These are phyloP conservation scores for Lasiodiplodia gonubiensis DNA, from an alignment of 2,329 filamentous ascomycete genomes.

Conservation along the genomic window DNA sequence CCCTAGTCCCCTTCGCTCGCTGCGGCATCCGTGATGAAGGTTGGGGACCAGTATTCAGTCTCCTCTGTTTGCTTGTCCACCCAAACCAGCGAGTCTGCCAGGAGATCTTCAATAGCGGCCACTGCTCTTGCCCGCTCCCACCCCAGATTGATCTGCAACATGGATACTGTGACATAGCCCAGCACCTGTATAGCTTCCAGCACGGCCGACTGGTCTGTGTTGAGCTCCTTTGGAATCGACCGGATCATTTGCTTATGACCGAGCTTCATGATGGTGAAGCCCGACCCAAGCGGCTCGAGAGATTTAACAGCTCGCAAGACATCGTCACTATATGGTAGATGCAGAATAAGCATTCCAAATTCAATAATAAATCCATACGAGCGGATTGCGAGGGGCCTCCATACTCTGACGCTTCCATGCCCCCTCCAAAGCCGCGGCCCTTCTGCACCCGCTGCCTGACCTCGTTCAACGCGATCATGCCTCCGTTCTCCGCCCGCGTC, in stretches of 20 bases:
- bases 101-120: slow-evolving; percentile 87
- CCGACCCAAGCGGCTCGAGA: slow-evolving; percentile 83
- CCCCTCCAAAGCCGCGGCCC: slow-evolving; percentile 74
- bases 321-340: slow-evolving; percentile 70
- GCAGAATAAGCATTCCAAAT: slow-evolving; percentile 6
- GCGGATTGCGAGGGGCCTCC: slow-evolving; percentile 35
- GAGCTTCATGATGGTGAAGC: slow-evolving; percentile 83
- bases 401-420: slow-evolving; percentile 79
- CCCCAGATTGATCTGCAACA: slow-evolving; percentile 82
- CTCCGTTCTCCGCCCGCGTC: slow-evolving; percentile 89
- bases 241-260: slow-evolving; percentile 87
- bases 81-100: slow-evolving; percentile 91
- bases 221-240: slow-evolving; percentile 92
- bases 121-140: slow-evolving; percentile 87
- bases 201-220: slow-evolving; percentile 89
- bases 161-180: slow-evolving; percentile 86
- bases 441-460: slow-evolving; percentile 76
- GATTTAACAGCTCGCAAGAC: slow-evolving; percentile 87
- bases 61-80: slow-evolving; percentile 84
- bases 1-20: slow-evolving; percentile 19
- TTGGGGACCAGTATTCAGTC: slow-evolving; percentile 92
- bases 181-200: slow-evolving; percentile 89
- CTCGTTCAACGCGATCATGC: slow-evolving; percentile 83
- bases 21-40: slow-evolving; percentile 62
- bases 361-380: slow-evolving; percentile 9